Percentiles rank a stretch among this genome's conserved stretches.
These are phyloP conservation scores for Colletotrichum lupini DNA, from an alignment of 2,329 filamentous ascomycete species.

Conservation along the genomic window DNA sequence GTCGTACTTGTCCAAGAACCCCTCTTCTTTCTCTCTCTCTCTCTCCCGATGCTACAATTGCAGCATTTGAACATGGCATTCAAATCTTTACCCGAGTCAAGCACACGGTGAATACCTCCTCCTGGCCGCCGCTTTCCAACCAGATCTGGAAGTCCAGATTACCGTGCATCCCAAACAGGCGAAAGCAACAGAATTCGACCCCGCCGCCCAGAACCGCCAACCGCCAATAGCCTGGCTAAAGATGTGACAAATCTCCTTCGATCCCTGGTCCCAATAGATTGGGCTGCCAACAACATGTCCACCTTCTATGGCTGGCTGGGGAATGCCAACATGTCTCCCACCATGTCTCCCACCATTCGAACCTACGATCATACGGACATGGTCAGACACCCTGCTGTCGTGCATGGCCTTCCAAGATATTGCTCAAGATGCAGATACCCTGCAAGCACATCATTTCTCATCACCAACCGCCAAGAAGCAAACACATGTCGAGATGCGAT, in stretches of 20 bases:
- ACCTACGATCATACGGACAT: slow-evolving; percentile 14
- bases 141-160: slow-evolving; percentile 22
- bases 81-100: neutral
- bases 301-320: neutral
- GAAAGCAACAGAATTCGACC: slow-evolving; percentile 2
- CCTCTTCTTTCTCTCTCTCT: neutral
- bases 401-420: neutral
- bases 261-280: slow-evolving; percentile 7
- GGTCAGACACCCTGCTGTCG: neutral
- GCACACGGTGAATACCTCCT: neutral
- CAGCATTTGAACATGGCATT: neutral
- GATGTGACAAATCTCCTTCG: slow-evolving; percentile 20
- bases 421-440: slow-evolving; percentile 21
- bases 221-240: slow-evolving; percentile 20
- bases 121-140: neutral
- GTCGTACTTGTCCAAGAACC: neutral
- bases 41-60: neutral
- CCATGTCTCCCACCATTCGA: neutral
- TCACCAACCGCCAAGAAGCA: slow-evolving; percentile 33
- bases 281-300: neutral
- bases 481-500: neutral
- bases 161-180: slow-evolving; percentile 19
- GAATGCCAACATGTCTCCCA: neutral
- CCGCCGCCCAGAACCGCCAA: slow-evolving; percentile 20
- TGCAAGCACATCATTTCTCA: neutral